Evolutionary conservation across 2,329 filamentous ascomycete species (phyloP).

Genomic region (Aotearoamyces nothofagi): DNA sequence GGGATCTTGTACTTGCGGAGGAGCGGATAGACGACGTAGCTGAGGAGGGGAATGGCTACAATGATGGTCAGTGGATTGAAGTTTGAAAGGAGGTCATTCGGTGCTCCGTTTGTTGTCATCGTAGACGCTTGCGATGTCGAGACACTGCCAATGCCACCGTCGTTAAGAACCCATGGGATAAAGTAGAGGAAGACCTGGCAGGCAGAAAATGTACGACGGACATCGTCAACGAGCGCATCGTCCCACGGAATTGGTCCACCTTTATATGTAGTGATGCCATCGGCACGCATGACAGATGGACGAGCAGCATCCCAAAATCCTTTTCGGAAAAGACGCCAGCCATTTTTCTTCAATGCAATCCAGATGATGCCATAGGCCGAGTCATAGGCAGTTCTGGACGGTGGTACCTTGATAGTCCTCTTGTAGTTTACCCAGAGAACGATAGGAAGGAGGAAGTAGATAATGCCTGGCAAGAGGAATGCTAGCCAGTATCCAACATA

Average conservation of each 20-base stretch:
- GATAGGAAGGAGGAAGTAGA: slow-evolving; percentile 45
- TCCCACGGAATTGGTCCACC: slow-evolving; percentile 65
- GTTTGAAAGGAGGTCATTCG: slow-evolving; percentile 63
- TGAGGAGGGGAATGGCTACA: slow-evolving; percentile 55
- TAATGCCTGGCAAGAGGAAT: slow-evolving; percentile 31
- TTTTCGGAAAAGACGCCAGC: slow-evolving; percentile 36
- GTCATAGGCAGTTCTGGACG: slow-evolving; percentile 53
- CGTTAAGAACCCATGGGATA: slow-evolving; percentile 22
- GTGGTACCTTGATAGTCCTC: slow-evolving; percentile 43
- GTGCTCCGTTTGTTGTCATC: slow-evolving; percentile 46
- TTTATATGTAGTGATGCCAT: slow-evolving; percentile 34
- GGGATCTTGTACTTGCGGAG: slow-evolving; percentile 44
- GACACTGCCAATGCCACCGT: slow-evolving; percentile 29
- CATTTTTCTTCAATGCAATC: slow-evolving; percentile 44
- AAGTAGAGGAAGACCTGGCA: slow-evolving; percentile 47
- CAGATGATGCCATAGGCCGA: slow-evolving; percentile 46
- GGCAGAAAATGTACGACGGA: slow-evolving; percentile 50
- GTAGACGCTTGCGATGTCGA: slow-evolving; percentile 32
- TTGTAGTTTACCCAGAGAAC: slow-evolving; percentile 38
- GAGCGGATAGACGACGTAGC: slow-evolving; percentile 48
- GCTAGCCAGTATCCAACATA: slow-evolving; percentile 33
- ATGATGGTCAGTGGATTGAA: slow-evolving; percentile 60
- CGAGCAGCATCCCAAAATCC: slow-evolving; percentile 52
- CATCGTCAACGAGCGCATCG: slow-evolving; percentile 66
- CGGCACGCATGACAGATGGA: slow-evolving; percentile 40